Evolutionary conservation across 2,329 filamentous ascomycete species (phyloP).

Genomic region (Keithomyces neogunnii): DNA sequence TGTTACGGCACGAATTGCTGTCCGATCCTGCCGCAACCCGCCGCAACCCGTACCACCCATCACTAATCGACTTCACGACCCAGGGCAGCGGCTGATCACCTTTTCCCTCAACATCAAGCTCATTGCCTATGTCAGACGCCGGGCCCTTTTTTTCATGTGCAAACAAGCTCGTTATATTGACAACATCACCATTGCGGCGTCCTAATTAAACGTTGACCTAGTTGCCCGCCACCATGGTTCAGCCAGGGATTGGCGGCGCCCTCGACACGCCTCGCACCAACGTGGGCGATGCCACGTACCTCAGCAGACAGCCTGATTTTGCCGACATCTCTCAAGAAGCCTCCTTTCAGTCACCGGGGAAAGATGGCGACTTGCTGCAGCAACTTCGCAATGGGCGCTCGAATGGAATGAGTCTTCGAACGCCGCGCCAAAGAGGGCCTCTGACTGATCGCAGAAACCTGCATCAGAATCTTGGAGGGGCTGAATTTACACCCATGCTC

Average conservation of each 20-base stretch:
- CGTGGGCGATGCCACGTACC: constrained; percentile 73
- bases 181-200: neutral
- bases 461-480: constrained; percentile 53
- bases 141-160: neutral
- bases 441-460: constrained; percentile 66
- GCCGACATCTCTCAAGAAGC: constrained; percentile 75
- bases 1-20: too few relatives aligned
- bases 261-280: constrained; percentile 85
- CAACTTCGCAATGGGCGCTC: constrained; percentile 61
- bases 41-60: too few relatives aligned
- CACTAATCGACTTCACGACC: too few relatives aligned
- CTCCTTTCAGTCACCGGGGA: constrained; percentile 75
- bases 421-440: constrained; percentile 63
- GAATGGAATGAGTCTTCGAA: constrained; percentile 52
- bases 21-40: too few relatives aligned
- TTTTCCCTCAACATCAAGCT: neutral
- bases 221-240: constrained; percentile 42
- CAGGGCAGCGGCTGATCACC: neutral
- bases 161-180: neutral
- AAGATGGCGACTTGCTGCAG: constrained; percentile 60
- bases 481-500: constrained; percentile 90
- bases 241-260: constrained; percentile 51
- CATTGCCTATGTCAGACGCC: neutral
- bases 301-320: constrained; percentile 61
- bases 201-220: neutral